Evolutionary conservation across 345 rosid genomes (phyloP), one percentile per base, ranked within the genome.

Genomic region (Lagerstroemia speciosa): DNA sequence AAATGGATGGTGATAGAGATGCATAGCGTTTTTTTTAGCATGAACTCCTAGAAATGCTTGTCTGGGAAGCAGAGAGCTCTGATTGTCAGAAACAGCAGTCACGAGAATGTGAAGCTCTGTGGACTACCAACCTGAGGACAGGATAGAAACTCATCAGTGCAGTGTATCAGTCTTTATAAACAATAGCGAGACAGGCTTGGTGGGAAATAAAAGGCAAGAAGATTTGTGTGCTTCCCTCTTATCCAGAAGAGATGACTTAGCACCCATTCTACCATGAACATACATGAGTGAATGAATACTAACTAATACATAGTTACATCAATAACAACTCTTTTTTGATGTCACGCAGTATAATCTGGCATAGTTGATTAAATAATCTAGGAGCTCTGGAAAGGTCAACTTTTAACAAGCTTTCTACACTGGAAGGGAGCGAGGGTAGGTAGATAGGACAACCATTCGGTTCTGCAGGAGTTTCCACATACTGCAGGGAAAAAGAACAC

Each of bases 1-100:
- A 72, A 71, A 89, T 6, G 96, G 97, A 76, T 93, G 98, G 76
- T 91, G 97, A 83, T 91, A 91, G 53, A 93, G 85, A 80, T 91
- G 98, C 97, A 93, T 65, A 14, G 19, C 40, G 40, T 27, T 1
- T 58, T 10, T 10, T 8, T 8, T n/a, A 14, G 16, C 34, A 29
- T 58, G 63, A 33, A 58, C 63, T 27, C 33, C 1, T 17, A 12
- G 19, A 30, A 30, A 26, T 12, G 8, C 15, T 34, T 7, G 8
- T 30, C 30, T 11, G 1, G 4, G 63, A 55, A 58, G 3, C 8
- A 0, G 12, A 11, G 63, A 8, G 34, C 20, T 58, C 63, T 34
- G 0, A 15, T 5, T 27, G 63, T 30, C 29, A 26, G 32, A 58
- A 58, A 9, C 20, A 58, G 20, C 20, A 58, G 1, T 58, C 63